Evolutionary conservation across 345 rosid genomes (phyloP), one percentile per base, ranked within the genome.

Genomic region (Rhodomyrtus tomentosa): DNA sequence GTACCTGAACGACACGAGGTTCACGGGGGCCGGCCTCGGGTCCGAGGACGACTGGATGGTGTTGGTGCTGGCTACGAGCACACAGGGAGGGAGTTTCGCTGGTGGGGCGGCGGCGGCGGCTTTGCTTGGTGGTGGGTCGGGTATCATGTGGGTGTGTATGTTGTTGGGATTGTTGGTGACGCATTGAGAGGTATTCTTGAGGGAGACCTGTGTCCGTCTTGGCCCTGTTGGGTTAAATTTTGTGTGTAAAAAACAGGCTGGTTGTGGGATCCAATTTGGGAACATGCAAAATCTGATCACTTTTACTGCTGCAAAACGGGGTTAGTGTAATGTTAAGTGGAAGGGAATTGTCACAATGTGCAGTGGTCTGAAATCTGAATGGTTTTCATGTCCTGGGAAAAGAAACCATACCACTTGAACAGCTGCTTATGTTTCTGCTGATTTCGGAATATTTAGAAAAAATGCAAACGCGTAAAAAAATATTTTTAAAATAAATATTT

Each of bases 41-140:
- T 92, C 95, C 5, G 93, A 93, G 55, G 92, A 93, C 22, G 93
- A 95, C 80, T 94, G 98, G 99, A 92, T 92, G 93, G 98, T 96
- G 27, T 86, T 91, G 20, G 92, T 95, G 24, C 76, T 96, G 81
- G 86, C 86, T 1, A 90, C 93, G 0, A 90, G 50, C 52, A 92
- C 92, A 6, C 90, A 83, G 0, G 72, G 84, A 0, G 99, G 98
- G 38, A 91, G 88, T 52, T 91, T 95, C 12, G 86, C 88, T 0
- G 85, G 45, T 29, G 94, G 91, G 1, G 83, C 81, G n/a, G 72
- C 84, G 36, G 80, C 81, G n/a, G 72, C 84, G 40, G 80, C 81
- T 45, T 38, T 81, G 3, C 83, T 49, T 55, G 45, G 79, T 32
- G 88, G 79, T 27, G 88, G 91, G 5, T n/a, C 73, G 22, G 83